Evolutionary conservation across 148 eudicot species (phyloP).

Genomic region (Amaranthus hypochondriacus): DNA sequence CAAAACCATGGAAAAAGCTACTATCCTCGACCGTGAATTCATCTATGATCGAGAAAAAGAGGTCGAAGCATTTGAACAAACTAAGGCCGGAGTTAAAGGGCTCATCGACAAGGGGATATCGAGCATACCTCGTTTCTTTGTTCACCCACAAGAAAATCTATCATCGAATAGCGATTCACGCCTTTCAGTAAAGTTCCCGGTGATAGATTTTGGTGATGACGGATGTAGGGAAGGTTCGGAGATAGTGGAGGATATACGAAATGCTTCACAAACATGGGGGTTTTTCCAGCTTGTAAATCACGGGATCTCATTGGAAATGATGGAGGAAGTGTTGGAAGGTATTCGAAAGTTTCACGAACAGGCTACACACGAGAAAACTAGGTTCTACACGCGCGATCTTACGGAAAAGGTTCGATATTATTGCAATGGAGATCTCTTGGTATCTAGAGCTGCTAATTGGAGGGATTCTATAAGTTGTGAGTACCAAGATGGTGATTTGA

Average conservation of each 20-base stretch:
- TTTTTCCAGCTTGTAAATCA: constrained; percentile 44
- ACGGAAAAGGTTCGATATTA: constrained; percentile 36
- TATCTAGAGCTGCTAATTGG: constrained; percentile 42
- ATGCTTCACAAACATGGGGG: constrained; percentile 39
- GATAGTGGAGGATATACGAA: constrained; percentile 22
- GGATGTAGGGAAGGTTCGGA: constrained; percentile 9
- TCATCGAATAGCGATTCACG: background rate
- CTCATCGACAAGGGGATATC: constrained; percentile 44
- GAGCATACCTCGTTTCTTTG: constrained; percentile 48
- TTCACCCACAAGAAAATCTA: constrained; percentile 38
- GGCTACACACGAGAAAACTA: constrained; percentile 21
- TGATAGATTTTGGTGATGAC: constrained; percentile 40
- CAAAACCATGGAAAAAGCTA: constrained; percentile 23
- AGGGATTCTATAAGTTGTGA: constrained; percentile 48
- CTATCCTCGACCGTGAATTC: constrained; percentile 6
- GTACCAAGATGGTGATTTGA: constrained; percentile 36
- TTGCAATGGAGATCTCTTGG: constrained; percentile 32
- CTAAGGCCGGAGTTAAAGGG: constrained; percentile 69
- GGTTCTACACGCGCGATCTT: constrained; percentile 22
- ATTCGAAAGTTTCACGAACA: constrained; percentile 37
- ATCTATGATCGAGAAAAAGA: constrained; percentile 43
- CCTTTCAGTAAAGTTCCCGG: constrained; percentile 32
- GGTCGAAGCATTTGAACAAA: constrained; percentile 44
- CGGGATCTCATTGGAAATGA: constrained; percentile 29
- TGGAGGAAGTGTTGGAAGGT: constrained; percentile 35